Conservation (phyloP, 768 basidiomycete genomes). For the Collybia nuda region DNA sequence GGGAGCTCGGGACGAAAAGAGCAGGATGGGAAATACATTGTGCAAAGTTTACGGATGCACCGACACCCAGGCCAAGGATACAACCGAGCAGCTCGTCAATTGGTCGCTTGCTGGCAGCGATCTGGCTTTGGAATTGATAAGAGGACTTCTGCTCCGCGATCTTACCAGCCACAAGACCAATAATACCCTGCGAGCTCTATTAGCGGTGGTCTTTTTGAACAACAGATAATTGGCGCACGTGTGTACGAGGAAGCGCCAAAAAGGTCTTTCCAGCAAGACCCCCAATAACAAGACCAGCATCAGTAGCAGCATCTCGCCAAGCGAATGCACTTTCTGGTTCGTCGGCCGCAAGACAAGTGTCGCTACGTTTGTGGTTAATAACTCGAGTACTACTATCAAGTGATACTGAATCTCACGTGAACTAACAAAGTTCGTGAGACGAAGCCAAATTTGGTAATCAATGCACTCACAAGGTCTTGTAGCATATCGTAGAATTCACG, state of each 20-base stretch:
- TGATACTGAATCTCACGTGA: constrained; percentile 3
- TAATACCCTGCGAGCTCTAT: constrained; percentile 2
- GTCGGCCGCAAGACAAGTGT: constrained; percentile 25
- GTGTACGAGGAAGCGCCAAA: constrained; percentile 24
- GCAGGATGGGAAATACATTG: constrained; percentile 29
- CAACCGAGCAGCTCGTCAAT: constrained; percentile 42
- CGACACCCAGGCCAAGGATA: constrained; percentile 46
- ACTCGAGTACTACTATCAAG: neutral
- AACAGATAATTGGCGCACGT: constrained; percentile 3
- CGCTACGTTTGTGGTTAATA: constrained; percentile 6
- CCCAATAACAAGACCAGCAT: constrained; percentile 27
- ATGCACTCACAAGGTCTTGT: constrained; percentile 24
- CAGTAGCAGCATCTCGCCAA: constrained; percentile 23
- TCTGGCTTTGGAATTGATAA: constrained; percentile 36
- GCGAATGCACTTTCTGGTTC: constrained; percentile 32
- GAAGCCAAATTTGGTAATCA: neutral
- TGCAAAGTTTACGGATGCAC: constrained; percentile 44
- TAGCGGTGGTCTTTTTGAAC: neutral
- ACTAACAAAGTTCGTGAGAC: constrained; percentile 4
- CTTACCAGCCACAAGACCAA: constrained; percentile 2
- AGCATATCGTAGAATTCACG: constrained; percentile 49
- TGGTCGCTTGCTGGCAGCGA: constrained; percentile 34
- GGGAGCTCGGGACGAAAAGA: constrained; percentile 29
- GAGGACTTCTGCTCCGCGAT: constrained; percentile 27
- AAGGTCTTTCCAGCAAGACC: constrained; percentile 30